Percentiles rank a stretch among this genome's conserved stretches.
phyloP scores from a whole-genome alignment of 2,329 filamentous ascomycete genomes.

The Hyphodiscus sp. region DNA sequence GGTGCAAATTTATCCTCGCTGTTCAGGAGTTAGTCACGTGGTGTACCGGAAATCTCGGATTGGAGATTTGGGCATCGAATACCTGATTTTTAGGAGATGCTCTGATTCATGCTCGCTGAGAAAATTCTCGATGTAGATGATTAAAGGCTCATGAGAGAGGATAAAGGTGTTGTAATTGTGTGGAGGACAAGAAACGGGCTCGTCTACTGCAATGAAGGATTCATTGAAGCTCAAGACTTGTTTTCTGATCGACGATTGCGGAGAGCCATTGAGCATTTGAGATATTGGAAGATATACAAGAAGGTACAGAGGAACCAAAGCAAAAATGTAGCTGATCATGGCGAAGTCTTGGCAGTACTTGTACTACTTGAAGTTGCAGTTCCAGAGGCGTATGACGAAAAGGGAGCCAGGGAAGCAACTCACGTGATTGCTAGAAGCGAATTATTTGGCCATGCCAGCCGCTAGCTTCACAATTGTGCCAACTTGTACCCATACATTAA shows the following conservation, averaged over 20 bases:
- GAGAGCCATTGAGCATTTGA: constrained; percentile 17
- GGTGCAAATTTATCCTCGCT: constrained; percentile 44
- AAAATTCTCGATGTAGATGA: constrained; percentile 54
- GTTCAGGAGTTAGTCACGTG: constrained; percentile 10
- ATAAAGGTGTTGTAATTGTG: constrained; percentile 37
- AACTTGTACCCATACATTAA: no score
- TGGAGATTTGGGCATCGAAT: constrained; percentile 10
- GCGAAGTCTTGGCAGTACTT: neutral
- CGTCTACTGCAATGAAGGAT: constrained; percentile 27
- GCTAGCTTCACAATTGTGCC: no score
- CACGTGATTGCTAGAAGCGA: neutral
- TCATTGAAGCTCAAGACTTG: constrained; percentile 17
- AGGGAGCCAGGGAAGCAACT: neutral
- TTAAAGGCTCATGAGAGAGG: constrained; percentile 45
- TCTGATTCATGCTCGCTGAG: constrained; percentile 40
- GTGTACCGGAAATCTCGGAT: neutral
- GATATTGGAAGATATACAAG: constrained; percentile 25
- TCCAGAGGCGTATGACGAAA: neutral
- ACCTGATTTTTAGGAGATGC: constrained; percentile 49
- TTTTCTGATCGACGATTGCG: constrained; percentile 3
- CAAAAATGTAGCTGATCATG: constrained; percentile 27
- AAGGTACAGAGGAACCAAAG: constrained; percentile 25
- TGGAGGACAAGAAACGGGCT: constrained; percentile 22
- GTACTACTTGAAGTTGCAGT: neutral
- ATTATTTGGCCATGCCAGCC: no score